Base-by-base conservation (phyloP, 768 basidiomycete genomes). In the Clitopilus hobsonii region DNA sequence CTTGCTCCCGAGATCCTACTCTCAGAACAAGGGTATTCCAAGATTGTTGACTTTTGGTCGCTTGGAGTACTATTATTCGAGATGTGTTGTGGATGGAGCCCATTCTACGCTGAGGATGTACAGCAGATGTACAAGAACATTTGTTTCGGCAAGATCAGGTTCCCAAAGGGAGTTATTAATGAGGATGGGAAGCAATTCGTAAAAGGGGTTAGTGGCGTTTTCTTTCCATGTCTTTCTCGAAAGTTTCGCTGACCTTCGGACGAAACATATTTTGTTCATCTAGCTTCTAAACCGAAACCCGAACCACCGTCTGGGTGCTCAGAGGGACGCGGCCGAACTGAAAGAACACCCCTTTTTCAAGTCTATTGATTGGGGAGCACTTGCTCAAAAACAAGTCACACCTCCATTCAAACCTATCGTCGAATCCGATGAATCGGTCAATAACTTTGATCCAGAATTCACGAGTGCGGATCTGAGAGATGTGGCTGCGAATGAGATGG, bases 31-130 rank as follows among this genome's bases (percentile, higher is more conserved):
- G 97, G 97, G 11, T 98, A 99, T 71, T 93, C 91, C 47, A 98
- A 98, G 72, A 86, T 97, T 49, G 97, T 99, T 61, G 97, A 99
- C 69, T 99, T 98, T 69, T 99, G 97, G 95, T 91, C 88, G 48
- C 74, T 98, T 18, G 96, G 95, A 28, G 97, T 98, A 1, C 77
- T 99, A 27, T 77, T 99, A 22, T 99, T 98, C 67, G 97, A 99
- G 73, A 99, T 99, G 97, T 98, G 97, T 65, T 99, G 97, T 62
- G 97, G 97, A 5, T 98, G 97, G 97, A 94, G 91, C 67, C 97
- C 97, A 38, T 99, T 98, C 74, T 99, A 98, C 65, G 95, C 96
- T 16, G 97, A 99, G 65, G 97, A 99, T 67, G 97, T 94, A 3
- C 96, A 99, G 69, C 92, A 96, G 72, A 99, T 99, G 97, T 99